Percentiles rank a stretch among this genome's conserved stretches.
phyloP scores from a whole-genome alignment of 495 filamentous ascomycete genomes.

The Aspergillus cavernicola region DNA sequence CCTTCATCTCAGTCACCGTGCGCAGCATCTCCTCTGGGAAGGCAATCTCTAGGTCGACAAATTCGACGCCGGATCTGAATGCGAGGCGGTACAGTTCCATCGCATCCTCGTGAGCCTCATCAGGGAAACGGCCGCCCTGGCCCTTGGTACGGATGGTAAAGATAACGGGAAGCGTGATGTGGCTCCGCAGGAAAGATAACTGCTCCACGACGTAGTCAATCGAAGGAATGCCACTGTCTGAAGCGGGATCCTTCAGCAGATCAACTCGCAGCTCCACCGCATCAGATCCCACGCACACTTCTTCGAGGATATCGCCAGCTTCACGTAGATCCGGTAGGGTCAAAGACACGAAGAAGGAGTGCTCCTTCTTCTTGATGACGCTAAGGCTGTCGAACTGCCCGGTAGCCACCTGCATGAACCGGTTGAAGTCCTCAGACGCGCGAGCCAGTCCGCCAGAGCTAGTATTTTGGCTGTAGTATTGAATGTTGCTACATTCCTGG shows the following conservation, averaged over 20 bases:
- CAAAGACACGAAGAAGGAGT: slow-evolving; percentile 89
- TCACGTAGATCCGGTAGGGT: slow-evolving; percentile 71
- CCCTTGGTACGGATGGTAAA: slow-evolving; percentile 85
- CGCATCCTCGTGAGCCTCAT: slow-evolving; percentile 65
- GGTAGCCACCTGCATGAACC: slow-evolving; percentile 71
- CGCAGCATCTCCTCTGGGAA: slow-evolving; percentile 71
- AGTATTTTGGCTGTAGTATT: slow-evolving; percentile 78
- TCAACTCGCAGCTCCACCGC: slow-evolving; percentile 95
- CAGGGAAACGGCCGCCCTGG: slow-evolving; percentile 88
- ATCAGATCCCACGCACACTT: slow-evolving; percentile 79
- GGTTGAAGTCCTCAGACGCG: slow-evolving; percentile 71
- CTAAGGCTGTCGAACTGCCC: slow-evolving; percentile 65
- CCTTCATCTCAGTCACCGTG: slow-evolving; percentile 62
- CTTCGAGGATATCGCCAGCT: slow-evolving; percentile 59
- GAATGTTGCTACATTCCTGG: slow-evolving; percentile 89
- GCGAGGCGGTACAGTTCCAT: slow-evolving; percentile 72
- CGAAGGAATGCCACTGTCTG: slow-evolving; percentile 54
- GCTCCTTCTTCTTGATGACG: slow-evolving; percentile 62
- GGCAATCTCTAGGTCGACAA: slow-evolving; percentile 88
- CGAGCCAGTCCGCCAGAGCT: slow-evolving; percentile 48
- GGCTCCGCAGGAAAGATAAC: slow-evolving; percentile 71
- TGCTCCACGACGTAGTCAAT: slow-evolving; percentile 77
- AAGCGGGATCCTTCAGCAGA: slow-evolving; percentile 71
- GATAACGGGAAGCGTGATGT: slow-evolving; percentile 78
- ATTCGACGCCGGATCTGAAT: slow-evolving; percentile 80